These are phyloP conservation scores for Microbotryum silenes-acaulis DNA, from an alignment of 1,284 basidiomycete genomes.

Conservation along the genomic window DNA sequence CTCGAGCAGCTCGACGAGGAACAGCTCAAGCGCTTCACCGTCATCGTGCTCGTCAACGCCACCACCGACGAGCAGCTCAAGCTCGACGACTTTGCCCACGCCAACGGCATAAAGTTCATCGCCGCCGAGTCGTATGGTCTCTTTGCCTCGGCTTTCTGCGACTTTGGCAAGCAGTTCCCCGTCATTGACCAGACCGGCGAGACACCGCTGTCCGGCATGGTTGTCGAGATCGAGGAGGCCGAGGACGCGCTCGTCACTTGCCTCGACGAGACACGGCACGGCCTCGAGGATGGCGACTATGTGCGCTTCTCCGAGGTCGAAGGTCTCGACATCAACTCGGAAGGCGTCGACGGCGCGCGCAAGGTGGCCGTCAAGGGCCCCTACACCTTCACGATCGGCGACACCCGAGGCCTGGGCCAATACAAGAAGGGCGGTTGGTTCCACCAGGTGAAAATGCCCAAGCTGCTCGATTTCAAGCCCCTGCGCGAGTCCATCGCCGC, in stretches of 20 bases:
- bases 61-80: conserved; percentile 77
- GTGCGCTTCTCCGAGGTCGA: conserved; percentile 97
- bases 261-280: conserved; percentile 93
- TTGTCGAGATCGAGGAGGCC: conserved; percentile 83
- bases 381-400: conserved; percentile 90
- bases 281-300: conserved; percentile 94
- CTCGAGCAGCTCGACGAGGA: conserved; percentile 67
- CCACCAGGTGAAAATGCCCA: conserved; percentile 99
- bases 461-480: conserved; percentile 89
- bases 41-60: conserved; percentile 78
- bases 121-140: conserved; percentile 86
- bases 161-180: conserved; percentile 89
- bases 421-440: conserved; percentile 92
- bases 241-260: conserved; percentile 88
- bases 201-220: conserved; percentile 87
- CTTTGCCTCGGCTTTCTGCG: conserved; percentile 92
- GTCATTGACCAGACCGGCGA: conserved; percentile 95
- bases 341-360: conserved; percentile 48
- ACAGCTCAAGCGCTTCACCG: conserved; percentile 63
- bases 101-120: conserved; percentile 84
- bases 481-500: conserved; percentile 72
- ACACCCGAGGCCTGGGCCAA: conserved; percentile 66
- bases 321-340: conserved; percentile 61
- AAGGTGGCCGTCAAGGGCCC: conserved; percentile 92
- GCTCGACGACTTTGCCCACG: conserved; percentile 89